Base-by-base conservation (phyloP, 108 stramenopile species). In the Bacterosira constricta region DNA sequence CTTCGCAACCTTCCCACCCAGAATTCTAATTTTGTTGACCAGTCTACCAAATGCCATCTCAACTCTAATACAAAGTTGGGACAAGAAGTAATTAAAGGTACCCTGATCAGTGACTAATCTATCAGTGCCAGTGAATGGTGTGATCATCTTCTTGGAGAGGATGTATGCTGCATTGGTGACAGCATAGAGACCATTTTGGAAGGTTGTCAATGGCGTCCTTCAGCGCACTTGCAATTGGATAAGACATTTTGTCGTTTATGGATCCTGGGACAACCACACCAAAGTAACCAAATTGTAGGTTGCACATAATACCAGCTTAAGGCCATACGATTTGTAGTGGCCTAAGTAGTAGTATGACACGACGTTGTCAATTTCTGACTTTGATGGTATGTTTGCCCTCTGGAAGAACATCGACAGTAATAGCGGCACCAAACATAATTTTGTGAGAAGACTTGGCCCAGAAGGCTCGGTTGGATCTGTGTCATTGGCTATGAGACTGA, bases 281-380 rank as follows among this genome's bases (percentile, higher is more conserved):
- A 58, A 60, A 53, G 52, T 66, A 80, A 34, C 67, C 27, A 42
- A 73, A 80, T 13, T 63, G 64, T 4, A 50, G 62, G 15, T 57
- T 13, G 10, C 46, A 18, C 44, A 69, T 66, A 29, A 66, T 57
- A 1, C n/a, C 4, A 10, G 73, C 79, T 51, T 73, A 66, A 80
- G 18, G 11, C 79, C 79, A 50, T 67, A 62, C 9, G 51, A 37
- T 32, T 68, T 41, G 49, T 80, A 74, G 41, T 80, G 79, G 1
- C 79, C 79, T 32, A 66, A n/a, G n/a, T n/a, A 73, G 27, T 58
- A 80, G 42, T 73, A 73, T 6, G 61, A 57, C 32, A 39, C 39
- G 5, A 65, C 70, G 30, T 47, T 35, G 6, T 15, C 32, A 4
- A 34, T n/a, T 23, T 64, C 63, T 52, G 45, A 47, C n/a, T 30